Evolutionary conservation across 108 stramenopile genomes (phyloP), one percentile per base, ranked within the genome.

Genomic region (Cyclotella atomus): DNA sequence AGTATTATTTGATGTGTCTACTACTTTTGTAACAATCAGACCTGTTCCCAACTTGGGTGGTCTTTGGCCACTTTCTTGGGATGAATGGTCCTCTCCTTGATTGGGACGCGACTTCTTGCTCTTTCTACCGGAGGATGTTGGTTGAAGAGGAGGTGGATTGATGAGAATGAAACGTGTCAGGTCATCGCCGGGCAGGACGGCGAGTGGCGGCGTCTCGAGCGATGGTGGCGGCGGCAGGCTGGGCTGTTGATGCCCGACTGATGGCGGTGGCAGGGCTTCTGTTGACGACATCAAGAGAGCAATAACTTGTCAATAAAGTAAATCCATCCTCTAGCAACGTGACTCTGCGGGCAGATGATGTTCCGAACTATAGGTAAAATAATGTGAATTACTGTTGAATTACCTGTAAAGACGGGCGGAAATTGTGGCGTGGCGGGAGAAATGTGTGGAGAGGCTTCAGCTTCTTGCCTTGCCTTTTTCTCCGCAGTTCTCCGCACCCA

Each of bases 101-200:
- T 73, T 55, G 47, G 60, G 61, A 16, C 57, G 56, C 59, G 74
- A 66, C 28, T 76, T 76, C 25, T 76, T 69, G 15, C 60, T 69
- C 32, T 60, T 75, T 0, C 68, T 20, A 45, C 23, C 35, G 28
- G 19, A n/a, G 10, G 53, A 65, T 33, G 62, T 19, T 34, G 68
- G 67, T 36, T n/a, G n/a, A n/a, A n/a, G n/a, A n/a, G n/a, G n/a
- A n/a, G 72, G 72, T 67, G 62, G 65, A 59, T 78, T 56, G 33
- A 33, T 50, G 23, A 70, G 53, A 21, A 77, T 70, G 47, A 59
- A 79, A 50, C 75, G 68, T 33, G 79, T 80, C 25, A 80, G 47
- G 30, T 80, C 79, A 57, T 75, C 79, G 8, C 79, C 79, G 12
- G 79, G 79, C 4, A 80, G 61, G 25, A 80, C 75, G 44, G 62